Conservation (phyloP, 768 basidiomycete species). For the Podaxis rugospora region DNA sequence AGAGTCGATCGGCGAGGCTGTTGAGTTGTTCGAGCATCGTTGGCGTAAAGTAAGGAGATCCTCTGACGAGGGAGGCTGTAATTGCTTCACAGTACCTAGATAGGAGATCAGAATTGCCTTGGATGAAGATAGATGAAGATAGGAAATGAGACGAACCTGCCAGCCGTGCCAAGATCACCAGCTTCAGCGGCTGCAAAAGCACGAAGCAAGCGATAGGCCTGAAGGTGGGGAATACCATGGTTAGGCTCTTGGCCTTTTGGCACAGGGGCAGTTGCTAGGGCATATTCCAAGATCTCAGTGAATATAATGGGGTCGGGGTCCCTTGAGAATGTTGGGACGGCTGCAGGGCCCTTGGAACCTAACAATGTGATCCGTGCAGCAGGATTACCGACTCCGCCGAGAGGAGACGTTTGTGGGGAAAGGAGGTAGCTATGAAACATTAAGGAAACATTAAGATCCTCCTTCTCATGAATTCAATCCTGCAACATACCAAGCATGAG, state of each 20-base stretch:
- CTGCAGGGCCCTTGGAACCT: slow-evolving; percentile 60
- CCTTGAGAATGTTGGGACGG: slow-evolving; percentile 46
- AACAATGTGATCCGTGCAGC: slow-evolving; percentile 67
- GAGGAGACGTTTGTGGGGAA: slow-evolving; percentile 71
- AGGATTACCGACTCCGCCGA: slow-evolving; percentile 68
- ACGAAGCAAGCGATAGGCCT: slow-evolving; percentile 81
- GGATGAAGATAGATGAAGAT: neutral
- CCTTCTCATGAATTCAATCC: neutral
- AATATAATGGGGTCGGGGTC: slow-evolving; percentile 77
- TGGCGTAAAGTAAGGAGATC: slow-evolving; percentile 63
- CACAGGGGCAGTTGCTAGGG: slow-evolving; percentile 65
- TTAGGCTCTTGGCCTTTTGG: slow-evolving; percentile 86
- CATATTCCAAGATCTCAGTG: slow-evolving; percentile 91
- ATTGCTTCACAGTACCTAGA: slow-evolving; percentile 92
- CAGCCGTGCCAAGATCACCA: slow-evolving; percentile 74
- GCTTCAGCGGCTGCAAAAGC: slow-evolving; percentile 76
- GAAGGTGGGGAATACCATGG: slow-evolving; percentile 76
- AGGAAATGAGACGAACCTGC: slow-evolving; percentile 45
- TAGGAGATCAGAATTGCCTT: neutral
- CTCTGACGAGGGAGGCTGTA: slow-evolving; percentile 53
- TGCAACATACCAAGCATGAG: slow-evolving; percentile 79
- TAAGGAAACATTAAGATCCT: neutral
- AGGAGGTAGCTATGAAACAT: slow-evolving; percentile 66
- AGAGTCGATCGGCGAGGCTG: slow-evolving; percentile 73
- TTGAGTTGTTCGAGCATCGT: slow-evolving; percentile 71